Base-by-base conservation (phyloP, 495 filamentous ascomycete species). In the Neurospora tetrasperma region DNA sequence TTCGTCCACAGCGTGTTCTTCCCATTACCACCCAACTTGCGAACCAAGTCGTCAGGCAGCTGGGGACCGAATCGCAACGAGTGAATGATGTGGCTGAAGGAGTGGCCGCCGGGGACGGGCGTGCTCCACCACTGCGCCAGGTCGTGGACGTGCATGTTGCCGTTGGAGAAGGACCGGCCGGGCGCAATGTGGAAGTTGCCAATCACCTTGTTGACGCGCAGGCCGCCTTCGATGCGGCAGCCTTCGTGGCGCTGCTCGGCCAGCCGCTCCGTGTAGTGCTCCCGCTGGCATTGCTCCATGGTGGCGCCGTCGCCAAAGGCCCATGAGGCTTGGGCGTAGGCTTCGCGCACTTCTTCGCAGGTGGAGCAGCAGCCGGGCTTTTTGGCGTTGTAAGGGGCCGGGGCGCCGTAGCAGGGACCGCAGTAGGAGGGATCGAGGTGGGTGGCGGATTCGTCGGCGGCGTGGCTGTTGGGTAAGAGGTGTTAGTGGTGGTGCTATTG, bases 161-260 rank as follows among this genome's bases (percentile, higher is more conserved):
- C 92, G 78, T 91, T 96, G 76, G 76, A 87, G 97, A 98, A 79
- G 18, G 90, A 93, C 81, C 94, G 90, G 78, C 96, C 96, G 2
- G 96, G 96, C 2, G 96, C 96, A 77, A 99, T 92, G 83, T 99
- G 96, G 88, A 99, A 99, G 83, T 99, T 99, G 59, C 96, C 96
- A 71, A 98, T 86, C 3, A 99, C 96, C 80, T 99, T 99, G 85
- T 98, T 99, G 62, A 99, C 96, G 40, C 92, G 91, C 73, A 99
- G 87, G 14, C 89, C 91, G 73, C 96, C 96, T 77, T 98, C 94
- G 73, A 99, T 91, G 39, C 97, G 93, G 81, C 96, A 99, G 39
- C 96, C 96, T 79, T 99, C 96, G 18, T 89, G 86, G 35, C 94
- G 89, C 83, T 98, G 94, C 72, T 89, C 89, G 77, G 95, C 91